Conservation (phyloP, 202 grass and related monocot species). For the Elaeis oleifera region DNA sequence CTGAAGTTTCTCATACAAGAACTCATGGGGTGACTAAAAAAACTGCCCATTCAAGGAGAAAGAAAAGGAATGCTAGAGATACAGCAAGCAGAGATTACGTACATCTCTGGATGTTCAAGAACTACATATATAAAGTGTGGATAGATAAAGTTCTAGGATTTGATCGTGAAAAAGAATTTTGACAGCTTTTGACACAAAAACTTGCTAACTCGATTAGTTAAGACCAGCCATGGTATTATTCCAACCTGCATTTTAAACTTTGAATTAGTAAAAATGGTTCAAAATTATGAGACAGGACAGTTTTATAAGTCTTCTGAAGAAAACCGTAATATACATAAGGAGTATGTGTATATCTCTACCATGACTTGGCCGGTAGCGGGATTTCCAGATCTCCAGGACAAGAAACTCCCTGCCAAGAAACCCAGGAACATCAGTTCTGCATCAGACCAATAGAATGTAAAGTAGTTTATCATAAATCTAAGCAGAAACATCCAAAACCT, state of each 20-base stretch:
- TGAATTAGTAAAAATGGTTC: background rate
- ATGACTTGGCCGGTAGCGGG: conserved; percentile 48
- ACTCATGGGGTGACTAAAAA: too few species aligned
- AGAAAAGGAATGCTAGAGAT: too few species aligned
- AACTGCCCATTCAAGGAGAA: too few species aligned
- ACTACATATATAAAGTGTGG: too few species aligned
- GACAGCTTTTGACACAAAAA: conserved; percentile 48
- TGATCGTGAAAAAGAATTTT: conserved; percentile 10
- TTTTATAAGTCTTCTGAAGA: too few species aligned
- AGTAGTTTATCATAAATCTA: too few species aligned
- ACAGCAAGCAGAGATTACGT: too few species aligned
- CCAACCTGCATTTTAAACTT: conserved; percentile 51
- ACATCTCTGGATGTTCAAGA: too few species aligned
- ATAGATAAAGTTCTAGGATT: background rate
- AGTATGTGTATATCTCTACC: conserved; percentile 19
- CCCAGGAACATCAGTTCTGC: conserved; percentile 19
- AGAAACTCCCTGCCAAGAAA: conserved; percentile 46
- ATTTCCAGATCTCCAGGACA: conserved; percentile 68
- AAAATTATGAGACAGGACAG: background rate
- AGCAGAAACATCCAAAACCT: too few species aligned
- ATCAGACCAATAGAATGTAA: background rate
- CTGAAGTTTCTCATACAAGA: too few species aligned
- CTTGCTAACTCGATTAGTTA: conserved; percentile 65
- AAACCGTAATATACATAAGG: background rate
- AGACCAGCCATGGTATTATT: conserved; percentile 83